Evolutionary conservation across 2,329 filamentous ascomycete genomes (phyloP), one percentile per base, ranked within the genome.

Genomic region (Trichoderma sp.): DNA sequence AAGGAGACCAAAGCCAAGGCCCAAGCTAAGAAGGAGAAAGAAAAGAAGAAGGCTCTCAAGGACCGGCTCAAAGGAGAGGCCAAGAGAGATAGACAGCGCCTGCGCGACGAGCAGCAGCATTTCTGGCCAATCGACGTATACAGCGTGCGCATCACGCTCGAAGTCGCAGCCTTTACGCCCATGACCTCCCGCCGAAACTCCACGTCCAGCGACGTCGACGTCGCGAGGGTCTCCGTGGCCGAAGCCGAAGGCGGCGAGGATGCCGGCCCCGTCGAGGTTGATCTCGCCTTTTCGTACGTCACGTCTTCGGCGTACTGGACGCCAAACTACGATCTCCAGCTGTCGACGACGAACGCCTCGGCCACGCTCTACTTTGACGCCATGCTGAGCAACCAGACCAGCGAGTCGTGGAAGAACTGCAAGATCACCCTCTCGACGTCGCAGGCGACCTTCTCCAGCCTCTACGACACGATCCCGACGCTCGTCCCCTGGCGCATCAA

Each of bases 391-490:
- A 91, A 91, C 76, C 79, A 79, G 60, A 89, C 87, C 0, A 87
- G 85, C 0, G 89, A 91, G 77, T 86, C 84, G 0, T 91, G 89
- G 89, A 80, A 79, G 34, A 84, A 86, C 76, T 85, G 86, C 74
- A 86, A 84, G 70, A 77, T 91, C 42, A 83, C 83, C 0, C 82
- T 91, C 5, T 90, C 88, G 3, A 90, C 87, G 0, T 89, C 87
- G 0, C 86, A 90, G 72, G 84, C 87, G 4, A 82, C 82, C 5
- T 88, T 86, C 64, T 81, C 84, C 2, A 84, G 84, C 1, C 78
- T 89, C 2, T 81, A 84, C 27, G 85, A 89, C 68, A 76, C 77
- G 13, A 83, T 87, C 2, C 88, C 88, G 0, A 77, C 75, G 4
- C 80, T 90, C 39, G 74, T 80, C 1, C 81, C 86, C 0, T 90